phyloP scores from a whole-genome alignment of 2,329 filamentous ascomycete species.

The Colletotrichum incanum region DNA sequence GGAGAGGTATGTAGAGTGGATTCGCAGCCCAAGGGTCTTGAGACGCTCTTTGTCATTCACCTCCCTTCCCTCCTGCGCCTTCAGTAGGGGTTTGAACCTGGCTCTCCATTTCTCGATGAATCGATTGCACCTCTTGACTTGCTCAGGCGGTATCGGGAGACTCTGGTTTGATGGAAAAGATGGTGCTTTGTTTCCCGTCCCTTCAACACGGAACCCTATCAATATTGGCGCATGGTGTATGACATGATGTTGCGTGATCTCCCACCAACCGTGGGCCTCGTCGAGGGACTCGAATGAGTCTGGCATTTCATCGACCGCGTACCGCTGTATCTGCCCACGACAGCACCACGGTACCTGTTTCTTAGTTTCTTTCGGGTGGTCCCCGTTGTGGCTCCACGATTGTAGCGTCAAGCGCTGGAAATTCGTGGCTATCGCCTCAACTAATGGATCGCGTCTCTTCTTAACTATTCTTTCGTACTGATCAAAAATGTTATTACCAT shows the following conservation, averaged over 20 bases:
- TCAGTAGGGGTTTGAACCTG: slow-evolving; percentile 44
- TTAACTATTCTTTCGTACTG: slow-evolving; percentile 19
- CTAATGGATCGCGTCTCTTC: background rate
- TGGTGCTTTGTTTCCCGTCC: slow-evolving; percentile 21
- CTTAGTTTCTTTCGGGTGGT: slow-evolving; percentile 23
- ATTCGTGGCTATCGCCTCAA: slow-evolving; percentile 25
- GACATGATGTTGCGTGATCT: slow-evolving; percentile 32
- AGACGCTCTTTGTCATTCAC: slow-evolving; percentile 13
- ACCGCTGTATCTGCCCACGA: slow-evolving; percentile 15
- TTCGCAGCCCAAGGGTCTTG: slow-evolving; percentile 23
- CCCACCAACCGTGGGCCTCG: slow-evolving; percentile 40
- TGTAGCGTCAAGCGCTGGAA: slow-evolving; percentile 38
- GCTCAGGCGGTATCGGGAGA: slow-evolving; percentile 27
- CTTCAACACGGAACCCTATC: slow-evolving; percentile 32
- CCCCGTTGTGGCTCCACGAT: slow-evolving; percentile 37
- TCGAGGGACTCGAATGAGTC: slow-evolving; percentile 19
- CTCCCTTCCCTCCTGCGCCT: slow-evolving; percentile 26
- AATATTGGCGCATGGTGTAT: slow-evolving; percentile 28
- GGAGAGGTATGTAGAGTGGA: slow-evolving; percentile 29
- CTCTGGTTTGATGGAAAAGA: slow-evolving; percentile 7
- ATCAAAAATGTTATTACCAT: slow-evolving; percentile 47
- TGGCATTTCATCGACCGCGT: slow-evolving; percentile 40
- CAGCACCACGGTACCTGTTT: slow-evolving; percentile 34
- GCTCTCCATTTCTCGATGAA: slow-evolving; percentile 28
- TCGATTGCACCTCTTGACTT: slow-evolving; percentile 41